Evolutionary conservation across 2,329 filamentous ascomycete genomes (phyloP).

Genomic region (Colletotrichum sojae): DNA sequence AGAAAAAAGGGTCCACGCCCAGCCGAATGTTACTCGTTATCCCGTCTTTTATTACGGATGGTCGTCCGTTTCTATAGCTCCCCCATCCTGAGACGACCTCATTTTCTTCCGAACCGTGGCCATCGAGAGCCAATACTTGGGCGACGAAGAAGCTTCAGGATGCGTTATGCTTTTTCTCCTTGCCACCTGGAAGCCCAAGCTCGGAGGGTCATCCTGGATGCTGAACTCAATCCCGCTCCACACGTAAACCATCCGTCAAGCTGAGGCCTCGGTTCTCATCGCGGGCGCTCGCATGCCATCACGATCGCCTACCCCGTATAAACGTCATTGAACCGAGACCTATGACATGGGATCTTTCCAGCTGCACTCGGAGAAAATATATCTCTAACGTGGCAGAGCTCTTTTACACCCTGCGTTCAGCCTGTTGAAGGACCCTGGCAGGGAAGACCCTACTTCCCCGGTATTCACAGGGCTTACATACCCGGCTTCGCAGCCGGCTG

Average conservation of each 20-base stretch:
- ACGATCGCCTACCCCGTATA: slow-evolving; percentile 13
- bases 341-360: slow-evolving; percentile 28
- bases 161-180: slow-evolving; percentile 12
- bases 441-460: slow-evolving; percentile 23
- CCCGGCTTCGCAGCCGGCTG: background rate
- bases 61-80: slow-evolving; percentile 29
- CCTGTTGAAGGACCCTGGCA: background rate
- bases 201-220: slow-evolving; percentile 26
- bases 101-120: slow-evolving; percentile 26
- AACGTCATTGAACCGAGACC: slow-evolving; percentile 27
- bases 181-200: slow-evolving; percentile 25
- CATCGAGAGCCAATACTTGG: slow-evolving; percentile 23
- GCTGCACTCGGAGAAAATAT: slow-evolving; percentile 26
- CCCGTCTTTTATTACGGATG: slow-evolving; percentile 33
- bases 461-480: slow-evolving; percentile 4
- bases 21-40: background rate
- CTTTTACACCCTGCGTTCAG: background rate
- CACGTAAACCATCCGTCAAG: slow-evolving; percentile 7
- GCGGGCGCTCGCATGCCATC: slow-evolving; percentile 21
- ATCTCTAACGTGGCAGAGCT: slow-evolving; percentile 29
- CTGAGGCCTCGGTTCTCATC: slow-evolving; percentile 14
- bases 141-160: slow-evolving; percentile 21
- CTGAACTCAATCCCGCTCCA: slow-evolving; percentile 26
- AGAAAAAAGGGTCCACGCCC: slow-evolving; percentile 23
- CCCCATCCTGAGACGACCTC: slow-evolving; percentile 19